phyloP scores from a whole-genome alignment of 1,139 yeast genomes.

The Debaryomyces sp. region DNA sequence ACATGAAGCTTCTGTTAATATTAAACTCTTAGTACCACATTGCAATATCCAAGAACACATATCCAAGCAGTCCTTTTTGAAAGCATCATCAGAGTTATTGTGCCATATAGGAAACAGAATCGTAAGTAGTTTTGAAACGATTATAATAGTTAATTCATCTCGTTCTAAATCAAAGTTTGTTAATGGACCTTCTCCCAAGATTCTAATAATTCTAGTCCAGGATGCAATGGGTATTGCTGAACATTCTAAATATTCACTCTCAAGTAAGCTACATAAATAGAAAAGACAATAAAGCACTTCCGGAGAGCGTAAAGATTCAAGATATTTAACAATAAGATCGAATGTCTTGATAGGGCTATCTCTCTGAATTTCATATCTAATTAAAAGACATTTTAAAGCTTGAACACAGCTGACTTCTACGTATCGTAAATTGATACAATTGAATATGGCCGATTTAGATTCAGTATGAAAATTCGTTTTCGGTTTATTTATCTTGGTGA shows the following conservation, averaged over 20 bases:
- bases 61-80: conserved; percentile 37
- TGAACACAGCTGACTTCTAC: not conserved
- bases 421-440: not conserved
- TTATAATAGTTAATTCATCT: conserved; percentile 33
- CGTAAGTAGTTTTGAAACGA: conserved; percentile 28
- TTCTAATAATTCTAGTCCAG: conserved; percentile 21
- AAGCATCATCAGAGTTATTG: conserved; percentile 15
- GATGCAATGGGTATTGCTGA: conserved; percentile 3
- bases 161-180: conserved; percentile 32
- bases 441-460: not conserved
- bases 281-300: conserved; percentile 7
- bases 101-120: conserved; percentile 16
- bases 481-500: not conserved
- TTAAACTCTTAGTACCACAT: conserved; percentile 31
- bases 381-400: conserved; percentile 4
- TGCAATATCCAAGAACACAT: conserved; percentile 35
- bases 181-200: conserved; percentile 36
- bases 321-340: not conserved
- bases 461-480: not conserved
- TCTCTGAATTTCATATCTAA: not conserved
- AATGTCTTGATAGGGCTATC: not conserved
- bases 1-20: conserved; percentile 25
- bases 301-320: not conserved
- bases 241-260: not conserved
- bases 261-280: not conserved